These are phyloP conservation scores for Cercospora zeae-maydis DNA, from an alignment of 2,329 filamentous ascomycete species.

Conservation along the genomic window DNA sequence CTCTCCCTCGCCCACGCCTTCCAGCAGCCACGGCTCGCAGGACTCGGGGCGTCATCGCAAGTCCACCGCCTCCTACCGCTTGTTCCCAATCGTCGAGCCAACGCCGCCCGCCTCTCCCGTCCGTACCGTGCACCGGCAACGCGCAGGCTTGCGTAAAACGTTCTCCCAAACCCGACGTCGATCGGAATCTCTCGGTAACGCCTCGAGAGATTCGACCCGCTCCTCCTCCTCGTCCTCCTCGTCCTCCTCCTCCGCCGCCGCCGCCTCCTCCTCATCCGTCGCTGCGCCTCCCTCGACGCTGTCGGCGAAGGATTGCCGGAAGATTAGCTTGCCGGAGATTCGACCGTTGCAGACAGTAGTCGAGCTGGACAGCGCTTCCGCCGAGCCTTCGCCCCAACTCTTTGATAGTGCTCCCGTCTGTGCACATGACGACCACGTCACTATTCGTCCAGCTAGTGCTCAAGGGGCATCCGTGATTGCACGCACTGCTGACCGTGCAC, in stretches of 20 bases:
- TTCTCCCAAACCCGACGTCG: constrained; percentile 20
- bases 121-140: constrained; percentile 24
- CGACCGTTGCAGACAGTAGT: constrained; percentile 10
- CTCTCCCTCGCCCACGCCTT: constrained; percentile 12
- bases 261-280: neutral
- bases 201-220: neutral
- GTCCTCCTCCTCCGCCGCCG: neutral
- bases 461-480: constrained; percentile 4
- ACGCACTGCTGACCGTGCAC: neutral
- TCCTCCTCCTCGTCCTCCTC: neutral
- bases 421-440: constrained; percentile 12
- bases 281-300: constrained; percentile 7
- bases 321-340: constrained; percentile 20
- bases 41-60: constrained; percentile 15
- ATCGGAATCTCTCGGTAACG: constrained; percentile 27
- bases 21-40: constrained; percentile 14
- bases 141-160: constrained; percentile 17
- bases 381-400: neutral
- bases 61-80: constrained; percentile 25
- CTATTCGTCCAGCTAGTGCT: constrained; percentile 14
- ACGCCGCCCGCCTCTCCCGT: constrained; percentile 29
- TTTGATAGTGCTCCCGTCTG: constrained; percentile 6
- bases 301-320: constrained; percentile 7
- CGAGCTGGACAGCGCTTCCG: constrained; percentile 10
- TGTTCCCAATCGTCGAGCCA: constrained; percentile 31